These are phyloP conservation scores for Trichosanthes truncata DNA, from an alignment of 306 rosid genomes.

Conservation along the genomic window DNA sequence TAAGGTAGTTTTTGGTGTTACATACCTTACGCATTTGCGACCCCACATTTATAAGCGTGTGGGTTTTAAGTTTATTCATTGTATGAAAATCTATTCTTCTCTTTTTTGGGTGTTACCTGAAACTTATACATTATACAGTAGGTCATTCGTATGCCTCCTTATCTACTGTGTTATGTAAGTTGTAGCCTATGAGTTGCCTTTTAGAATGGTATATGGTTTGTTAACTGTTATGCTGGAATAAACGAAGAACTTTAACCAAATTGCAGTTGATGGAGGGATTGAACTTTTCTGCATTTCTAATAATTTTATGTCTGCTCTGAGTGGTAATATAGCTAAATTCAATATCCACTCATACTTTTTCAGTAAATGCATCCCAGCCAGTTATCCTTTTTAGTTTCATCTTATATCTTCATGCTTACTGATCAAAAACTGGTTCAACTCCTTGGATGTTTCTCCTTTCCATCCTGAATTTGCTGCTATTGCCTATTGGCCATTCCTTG, in stretches of 20 bases:
- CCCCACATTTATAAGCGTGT: neutral
- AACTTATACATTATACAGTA: neutral
- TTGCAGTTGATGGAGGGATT: neutral
- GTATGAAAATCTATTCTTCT: neutral
- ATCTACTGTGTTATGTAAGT: neutral
- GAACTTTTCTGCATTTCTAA: neutral
- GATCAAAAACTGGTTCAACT: neutral
- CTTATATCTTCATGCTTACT: neutral
- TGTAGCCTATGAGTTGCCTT: neutral
- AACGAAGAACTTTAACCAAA: neutral
- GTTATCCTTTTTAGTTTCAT: neutral
- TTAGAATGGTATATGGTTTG: neutral
- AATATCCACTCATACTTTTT: neutral
- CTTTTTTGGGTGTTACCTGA: neutral
- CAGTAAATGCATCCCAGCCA: neutral
- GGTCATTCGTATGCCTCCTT: neutral
- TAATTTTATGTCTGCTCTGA: neutral
- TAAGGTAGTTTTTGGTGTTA: conserved; percentile 37
- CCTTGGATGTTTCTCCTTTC: neutral
- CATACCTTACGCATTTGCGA: neutral
- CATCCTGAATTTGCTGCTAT: no score
- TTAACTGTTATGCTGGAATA: neutral
- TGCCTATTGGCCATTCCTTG: neutral
- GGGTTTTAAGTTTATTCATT: neutral
- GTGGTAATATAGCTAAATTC: neutral